Conservation (phyloP, 2,329 filamentous ascomycete genomes). For the Ophiostoma sp. region DNA sequence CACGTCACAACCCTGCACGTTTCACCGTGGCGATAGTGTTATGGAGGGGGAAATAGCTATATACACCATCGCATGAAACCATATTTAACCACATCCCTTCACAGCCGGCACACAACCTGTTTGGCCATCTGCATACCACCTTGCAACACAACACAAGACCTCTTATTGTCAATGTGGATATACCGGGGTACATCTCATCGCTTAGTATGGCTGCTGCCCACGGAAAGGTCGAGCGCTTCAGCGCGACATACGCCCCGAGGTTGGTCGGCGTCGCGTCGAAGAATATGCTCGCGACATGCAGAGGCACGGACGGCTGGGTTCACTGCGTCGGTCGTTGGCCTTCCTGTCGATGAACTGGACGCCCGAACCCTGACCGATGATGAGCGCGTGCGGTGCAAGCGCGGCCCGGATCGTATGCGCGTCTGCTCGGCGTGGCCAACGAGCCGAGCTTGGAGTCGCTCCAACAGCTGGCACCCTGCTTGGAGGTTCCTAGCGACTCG, state of each 20-base stretch:
- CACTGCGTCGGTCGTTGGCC: constrained; percentile 44
- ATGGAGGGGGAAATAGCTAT: not conserved
- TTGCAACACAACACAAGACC: not conserved
- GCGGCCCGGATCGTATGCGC: not conserved
- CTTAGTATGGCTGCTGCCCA: not conserved
- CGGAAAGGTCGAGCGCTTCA: not conserved
- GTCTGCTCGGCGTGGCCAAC: constrained; percentile 42
- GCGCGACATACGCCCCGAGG: not conserved
- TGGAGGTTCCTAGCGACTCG: constrained; percentile 46
- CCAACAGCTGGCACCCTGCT: constrained; percentile 52
- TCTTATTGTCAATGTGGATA: not conserved
- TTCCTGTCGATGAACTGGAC: constrained; percentile 46
- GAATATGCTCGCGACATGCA: constrained; percentile 45
- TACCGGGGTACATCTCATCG: not conserved
- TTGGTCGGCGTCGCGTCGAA: constrained; percentile 41
- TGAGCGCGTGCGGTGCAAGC: not conserved
- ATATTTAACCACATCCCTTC: not conserved
- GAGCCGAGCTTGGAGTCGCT: constrained; percentile 49
- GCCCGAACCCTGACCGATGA: constrained; percentile 50
- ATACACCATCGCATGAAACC: not conserved
- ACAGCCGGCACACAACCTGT: not conserved
- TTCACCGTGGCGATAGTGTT: not conserved
- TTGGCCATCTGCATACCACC: not conserved
- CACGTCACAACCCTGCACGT: constrained; percentile 27
- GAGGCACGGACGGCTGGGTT: constrained; percentile 46